A percentile compares a stretch with the other conserved stretches of the same genome.
phyloP scores from a whole-genome alignment of 305 asterid species.

The Andrographis paniculata region DNA sequence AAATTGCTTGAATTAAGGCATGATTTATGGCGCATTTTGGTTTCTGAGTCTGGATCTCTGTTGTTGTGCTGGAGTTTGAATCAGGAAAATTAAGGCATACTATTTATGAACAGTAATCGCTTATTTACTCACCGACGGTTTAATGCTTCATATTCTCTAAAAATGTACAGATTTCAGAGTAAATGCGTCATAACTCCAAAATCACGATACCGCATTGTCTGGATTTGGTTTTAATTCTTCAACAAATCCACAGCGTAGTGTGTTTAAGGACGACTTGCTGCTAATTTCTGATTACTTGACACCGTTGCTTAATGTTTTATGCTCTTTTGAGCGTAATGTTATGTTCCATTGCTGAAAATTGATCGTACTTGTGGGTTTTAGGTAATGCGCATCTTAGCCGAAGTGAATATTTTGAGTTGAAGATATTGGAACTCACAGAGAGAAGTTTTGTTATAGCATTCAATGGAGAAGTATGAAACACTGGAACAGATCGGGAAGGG shows the following conservation, averaged over 20 bases:
- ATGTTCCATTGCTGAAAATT: neutral
- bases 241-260: conserved; percentile 13
- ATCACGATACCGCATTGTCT: conserved; percentile 10
- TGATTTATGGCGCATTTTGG: conserved; percentile 15
- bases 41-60: conserved; percentile 21
- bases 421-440: conserved; percentile 7
- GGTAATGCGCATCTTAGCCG: conserved; percentile 16
- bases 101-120: conserved; percentile 19
- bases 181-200: conserved; percentile 13
- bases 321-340: conserved; percentile 5
- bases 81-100: conserved; percentile 9
- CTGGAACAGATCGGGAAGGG: conserved; percentile 95
- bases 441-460: conserved; percentile 17
- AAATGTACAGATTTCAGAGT: conserved; percentile 10
- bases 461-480: conserved; percentile 80
- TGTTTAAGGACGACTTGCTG: conserved; percentile 9
- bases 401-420: conserved; percentile 16
- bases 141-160: conserved; percentile 8
- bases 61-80: conserved; percentile 20
- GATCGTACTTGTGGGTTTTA: neutral
- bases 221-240: conserved; percentile 17
- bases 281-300: conserved; percentile 10
- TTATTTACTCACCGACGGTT: conserved; percentile 13
- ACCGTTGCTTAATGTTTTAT: conserved; percentile 10
- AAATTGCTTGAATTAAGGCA: conserved; percentile 18